A percentile compares a stretch with the other conserved stretches of the same genome.
phyloP scores from a whole-genome alignment of 192 early-diverging fungal genomes.

The Coemansia sp. region DNA sequence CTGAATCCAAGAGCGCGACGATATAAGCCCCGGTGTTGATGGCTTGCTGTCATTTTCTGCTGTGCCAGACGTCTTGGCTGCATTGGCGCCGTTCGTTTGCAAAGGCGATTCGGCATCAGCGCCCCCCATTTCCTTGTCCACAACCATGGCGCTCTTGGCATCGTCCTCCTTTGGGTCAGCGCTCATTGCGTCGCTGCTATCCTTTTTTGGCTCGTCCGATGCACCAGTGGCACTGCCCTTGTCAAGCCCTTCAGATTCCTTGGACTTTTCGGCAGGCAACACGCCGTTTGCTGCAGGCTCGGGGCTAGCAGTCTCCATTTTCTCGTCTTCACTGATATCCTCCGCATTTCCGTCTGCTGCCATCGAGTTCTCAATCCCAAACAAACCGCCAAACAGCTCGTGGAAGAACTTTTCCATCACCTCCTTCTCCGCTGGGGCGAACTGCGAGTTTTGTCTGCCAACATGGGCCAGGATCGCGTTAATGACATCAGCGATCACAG shows the following conservation, averaged over 20 bases:
- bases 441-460: conserved; percentile 60
- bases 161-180: conserved; percentile 11
- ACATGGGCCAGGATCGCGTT: conserved; percentile 75
- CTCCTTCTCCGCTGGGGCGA: conserved; percentile 68
- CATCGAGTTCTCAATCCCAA: conserved; percentile 38
- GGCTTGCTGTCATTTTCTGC: conserved; percentile 47
- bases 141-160: background rate
- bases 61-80: conserved; percentile 3
- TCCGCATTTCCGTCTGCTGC: conserved; percentile 6
- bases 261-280: background rate
- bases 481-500: conserved; percentile 78
- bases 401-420: conserved; percentile 76
- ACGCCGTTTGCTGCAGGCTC: conserved; percentile 17
- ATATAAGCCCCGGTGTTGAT: conserved; percentile 54
- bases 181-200: conserved; percentile 8
- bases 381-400: conserved; percentile 64
- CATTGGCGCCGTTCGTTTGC: conserved; percentile 11
- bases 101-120: background rate
- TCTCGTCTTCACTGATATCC: conserved; percentile 8
- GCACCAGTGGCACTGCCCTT: background rate
- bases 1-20: conserved; percentile 58
- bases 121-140: conserved; percentile 3
- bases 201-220: background rate
- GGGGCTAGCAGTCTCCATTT: background rate
- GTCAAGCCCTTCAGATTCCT: background rate